phyloP scores from a whole-genome alignment of 2,329 filamentous ascomycete genomes.

The Sclerotinia minor region DNA sequence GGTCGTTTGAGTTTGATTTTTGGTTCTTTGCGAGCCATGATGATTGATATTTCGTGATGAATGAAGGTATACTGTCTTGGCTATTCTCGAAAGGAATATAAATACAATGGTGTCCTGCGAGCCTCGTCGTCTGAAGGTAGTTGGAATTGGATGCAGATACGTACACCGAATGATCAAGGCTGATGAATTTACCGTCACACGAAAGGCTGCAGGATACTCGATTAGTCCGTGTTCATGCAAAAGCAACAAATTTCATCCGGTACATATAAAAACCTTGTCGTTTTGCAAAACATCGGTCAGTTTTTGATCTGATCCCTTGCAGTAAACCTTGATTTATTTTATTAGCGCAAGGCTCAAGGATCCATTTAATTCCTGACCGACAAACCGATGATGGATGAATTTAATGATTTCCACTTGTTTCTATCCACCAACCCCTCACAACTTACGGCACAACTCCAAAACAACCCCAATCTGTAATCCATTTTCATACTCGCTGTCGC shows the following conservation, averaged over 20 bases:
- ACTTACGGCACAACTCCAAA: too few relatives aligned
- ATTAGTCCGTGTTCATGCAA: slow-evolving; percentile 8
- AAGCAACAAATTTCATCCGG: neutral
- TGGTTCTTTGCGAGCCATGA: slow-evolving; percentile 39
- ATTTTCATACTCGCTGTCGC: slow-evolving; percentile 8
- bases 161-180: slow-evolving; percentile 4
- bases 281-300: neutral
- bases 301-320: slow-evolving; percentile 6
- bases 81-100: neutral
- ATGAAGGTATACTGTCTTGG: neutral
- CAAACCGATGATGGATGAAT: neutral
- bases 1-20: slow-evolving; percentile 67
- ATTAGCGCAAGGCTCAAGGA: slow-evolving; percentile 12
- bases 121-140: slow-evolving; percentile 3
- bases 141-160: neutral
- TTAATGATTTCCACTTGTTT: slow-evolving; percentile 6
- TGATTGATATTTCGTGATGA: neutral
- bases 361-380: slow-evolving; percentile 13
- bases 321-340: neutral
- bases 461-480: neutral
- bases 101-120: neutral
- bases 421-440: slow-evolving; percentile 11
- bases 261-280: neutral
- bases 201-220: slow-evolving; percentile 8
- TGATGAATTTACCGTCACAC: neutral